These are phyloP conservation scores for Simplicillium aogashimaense DNA, from an alignment of 2,329 filamentous ascomycete genomes.

Conservation along the genomic window DNA sequence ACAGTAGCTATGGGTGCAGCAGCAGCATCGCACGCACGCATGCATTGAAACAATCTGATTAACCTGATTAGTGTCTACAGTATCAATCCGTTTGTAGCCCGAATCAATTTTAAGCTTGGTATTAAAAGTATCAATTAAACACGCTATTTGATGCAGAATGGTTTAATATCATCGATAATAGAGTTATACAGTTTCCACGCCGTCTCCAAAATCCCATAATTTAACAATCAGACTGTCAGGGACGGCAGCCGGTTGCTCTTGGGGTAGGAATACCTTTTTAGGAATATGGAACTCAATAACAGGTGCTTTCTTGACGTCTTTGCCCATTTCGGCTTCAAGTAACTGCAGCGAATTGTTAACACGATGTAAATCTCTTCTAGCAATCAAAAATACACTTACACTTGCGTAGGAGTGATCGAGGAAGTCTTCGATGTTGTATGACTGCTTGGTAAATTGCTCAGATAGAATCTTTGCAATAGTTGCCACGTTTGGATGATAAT, in stretches of 20 bases:
- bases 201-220: slow-evolving; percentile 46
- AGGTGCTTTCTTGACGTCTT: slow-evolving; percentile 74
- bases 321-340: slow-evolving; percentile 72
- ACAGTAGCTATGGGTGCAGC: too few species aligned
- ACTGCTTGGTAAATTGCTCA: slow-evolving; percentile 93
- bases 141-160: not conserved
- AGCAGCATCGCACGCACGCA: too few species aligned
- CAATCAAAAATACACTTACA: slow-evolving; percentile 37
- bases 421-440: slow-evolving; percentile 95
- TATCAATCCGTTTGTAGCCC: too few species aligned
- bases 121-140: not conserved
- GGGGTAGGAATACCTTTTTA: slow-evolving; percentile 61
- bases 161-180: not conserved
- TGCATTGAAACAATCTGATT: too few species aligned
- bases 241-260: slow-evolving; percentile 34
- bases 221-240: slow-evolving; percentile 48
- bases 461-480: slow-evolving; percentile 88
- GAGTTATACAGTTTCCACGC: not conserved
- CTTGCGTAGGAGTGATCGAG: slow-evolving; percentile 85
- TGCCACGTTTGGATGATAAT: slow-evolving; percentile 95
- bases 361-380: not conserved
- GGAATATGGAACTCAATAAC: slow-evolving; percentile 93
- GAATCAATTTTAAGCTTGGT: too few species aligned
- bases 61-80: too few species aligned
- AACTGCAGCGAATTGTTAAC: slow-evolving; percentile 44